Percentiles rank a stretch among this genome's conserved stretches.
Conservation (phyloP, 1,139 yeast genomes). For the Dujonia santamariae region DNA sequence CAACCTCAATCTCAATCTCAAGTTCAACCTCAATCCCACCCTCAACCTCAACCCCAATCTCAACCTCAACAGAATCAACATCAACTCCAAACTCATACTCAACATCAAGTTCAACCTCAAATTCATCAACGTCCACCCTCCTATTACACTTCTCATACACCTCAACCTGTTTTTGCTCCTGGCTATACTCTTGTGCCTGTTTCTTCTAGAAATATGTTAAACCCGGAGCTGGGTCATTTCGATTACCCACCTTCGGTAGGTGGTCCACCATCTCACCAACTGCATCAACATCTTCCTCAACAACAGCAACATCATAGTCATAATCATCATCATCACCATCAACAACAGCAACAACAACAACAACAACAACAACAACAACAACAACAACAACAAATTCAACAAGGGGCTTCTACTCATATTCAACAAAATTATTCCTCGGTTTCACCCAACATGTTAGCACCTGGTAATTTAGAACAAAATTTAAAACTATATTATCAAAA, state of each 20-base stretch:
- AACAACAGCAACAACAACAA: background rate
- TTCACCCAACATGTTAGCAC: slow-evolving; percentile 7
- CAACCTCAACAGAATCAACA: too few species aligned
- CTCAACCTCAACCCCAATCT: background rate
- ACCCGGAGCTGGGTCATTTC: too few species aligned
- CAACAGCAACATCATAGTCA: background rate
- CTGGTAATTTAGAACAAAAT: slow-evolving; percentile 20
- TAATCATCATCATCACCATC: background rate
- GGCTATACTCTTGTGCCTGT: background rate
- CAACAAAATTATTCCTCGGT: background rate
- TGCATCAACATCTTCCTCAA: background rate
- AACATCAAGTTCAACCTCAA: slow-evolving; percentile 6
- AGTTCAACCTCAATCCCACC: background rate
- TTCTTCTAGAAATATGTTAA: too few species aligned
- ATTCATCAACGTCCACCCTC: slow-evolving; percentile 8
- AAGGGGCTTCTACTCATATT: too few species aligned
- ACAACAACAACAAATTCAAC: slow-evolving; percentile 1
- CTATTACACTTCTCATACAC: too few species aligned
- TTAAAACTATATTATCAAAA: slow-evolving; percentile 45
- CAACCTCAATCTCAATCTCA: slow-evolving; percentile 11
- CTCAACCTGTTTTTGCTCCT: slow-evolving; percentile 7
- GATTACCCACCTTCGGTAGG: too few species aligned
- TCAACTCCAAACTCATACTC: slow-evolving; percentile 8
- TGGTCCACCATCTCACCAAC: too few species aligned
- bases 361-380: slow-evolving; percentile 3